These are phyloP conservation scores for Pythium coloratum DNA, from an alignment of 352 stramenopile species.

Conservation along the genomic window DNA sequence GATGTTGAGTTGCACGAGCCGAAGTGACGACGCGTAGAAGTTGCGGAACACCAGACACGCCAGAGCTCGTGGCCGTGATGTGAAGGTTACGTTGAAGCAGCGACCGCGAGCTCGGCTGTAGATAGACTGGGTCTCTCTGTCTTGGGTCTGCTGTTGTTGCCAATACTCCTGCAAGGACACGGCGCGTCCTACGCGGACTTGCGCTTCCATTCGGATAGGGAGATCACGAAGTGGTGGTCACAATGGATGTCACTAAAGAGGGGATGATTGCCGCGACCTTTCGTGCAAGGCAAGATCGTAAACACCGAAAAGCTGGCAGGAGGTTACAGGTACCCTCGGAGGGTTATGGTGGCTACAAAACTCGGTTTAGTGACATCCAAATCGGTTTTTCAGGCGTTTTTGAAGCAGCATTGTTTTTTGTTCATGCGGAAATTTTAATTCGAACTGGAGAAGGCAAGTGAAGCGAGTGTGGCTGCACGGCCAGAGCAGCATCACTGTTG, in stretches of 20 bases:
- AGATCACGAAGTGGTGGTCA: not conserved
- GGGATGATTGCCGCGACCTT: not conserved
- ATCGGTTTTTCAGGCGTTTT: not conserved
- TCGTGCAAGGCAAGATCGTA: not conserved
- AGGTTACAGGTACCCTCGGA: not conserved
- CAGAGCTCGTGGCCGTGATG: slow-evolving; percentile 19
- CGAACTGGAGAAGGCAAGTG: too few relatives aligned
- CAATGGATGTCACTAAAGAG: slow-evolving; percentile 4
- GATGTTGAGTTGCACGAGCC: slow-evolving; percentile 48
- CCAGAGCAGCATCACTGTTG: not conserved
- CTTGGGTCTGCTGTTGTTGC: slow-evolving; percentile 7
- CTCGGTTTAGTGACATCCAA: not conserved
- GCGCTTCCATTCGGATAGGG: slow-evolving; percentile 16
- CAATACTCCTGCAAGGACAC: slow-evolving; percentile 27
- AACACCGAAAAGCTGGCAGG: slow-evolving; percentile 9
- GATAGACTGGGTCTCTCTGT: slow-evolving; percentile 23
- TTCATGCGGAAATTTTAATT: too few relatives aligned
- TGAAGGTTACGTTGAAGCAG: slow-evolving; percentile 46
- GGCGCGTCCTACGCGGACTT: slow-evolving; percentile 20
- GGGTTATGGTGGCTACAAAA: not conserved
- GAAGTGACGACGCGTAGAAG: slow-evolving; percentile 59
- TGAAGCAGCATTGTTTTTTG: too few relatives aligned
- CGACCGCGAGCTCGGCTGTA: slow-evolving; percentile 33
- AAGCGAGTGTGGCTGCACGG: too few relatives aligned
- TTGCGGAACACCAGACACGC: slow-evolving; percentile 62